These are phyloP conservation scores for Zygnema cylindricum DNA, from an alignment of 139 green algal species.

Conservation along the genomic window DNA sequence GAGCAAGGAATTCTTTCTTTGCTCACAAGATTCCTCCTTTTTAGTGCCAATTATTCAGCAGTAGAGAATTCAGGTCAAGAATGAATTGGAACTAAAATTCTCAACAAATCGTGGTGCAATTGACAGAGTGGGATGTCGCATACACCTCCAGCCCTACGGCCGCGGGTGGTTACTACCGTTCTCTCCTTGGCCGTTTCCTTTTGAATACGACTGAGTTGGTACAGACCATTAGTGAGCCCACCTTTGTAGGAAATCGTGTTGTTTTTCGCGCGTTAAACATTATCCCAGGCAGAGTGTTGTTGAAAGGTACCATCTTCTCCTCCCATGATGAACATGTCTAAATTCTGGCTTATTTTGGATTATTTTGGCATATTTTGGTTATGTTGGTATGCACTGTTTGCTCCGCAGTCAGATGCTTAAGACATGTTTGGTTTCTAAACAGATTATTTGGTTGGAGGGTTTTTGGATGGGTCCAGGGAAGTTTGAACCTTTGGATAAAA, in stretches of 20 bases:
- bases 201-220: conserved; percentile 43
- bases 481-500: conserved; percentile 35
- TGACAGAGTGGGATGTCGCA: conserved; percentile 50
- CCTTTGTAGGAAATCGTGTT: conserved; percentile 33
- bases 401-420: too few relatives aligned
- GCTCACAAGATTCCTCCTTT: too few relatives aligned
- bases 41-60: too few relatives aligned
- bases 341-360: too few relatives aligned
- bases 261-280: conserved; percentile 22
- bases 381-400: too few relatives aligned
- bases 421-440: too few relatives aligned
- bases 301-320: too few relatives aligned
- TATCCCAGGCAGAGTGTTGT: conserved; percentile 23
- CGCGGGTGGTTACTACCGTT: conserved; percentile 41
- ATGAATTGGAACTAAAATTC: too few relatives aligned
- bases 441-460: too few relatives aligned
- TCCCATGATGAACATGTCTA: too few relatives aligned
- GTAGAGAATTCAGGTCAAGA: too few relatives aligned
- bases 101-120: neutral
- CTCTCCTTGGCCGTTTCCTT: conserved; percentile 14
- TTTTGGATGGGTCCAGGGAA: conserved; percentile 30
- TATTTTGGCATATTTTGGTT: too few relatives aligned
- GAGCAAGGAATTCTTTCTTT: neutral
- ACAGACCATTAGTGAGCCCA: conserved; percentile 43
- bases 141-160: conserved; percentile 56